These are phyloP conservation scores for Asterophora lycoperdoides DNA, from an alignment of 768 basidiomycete species.

Conservation along the genomic window DNA sequence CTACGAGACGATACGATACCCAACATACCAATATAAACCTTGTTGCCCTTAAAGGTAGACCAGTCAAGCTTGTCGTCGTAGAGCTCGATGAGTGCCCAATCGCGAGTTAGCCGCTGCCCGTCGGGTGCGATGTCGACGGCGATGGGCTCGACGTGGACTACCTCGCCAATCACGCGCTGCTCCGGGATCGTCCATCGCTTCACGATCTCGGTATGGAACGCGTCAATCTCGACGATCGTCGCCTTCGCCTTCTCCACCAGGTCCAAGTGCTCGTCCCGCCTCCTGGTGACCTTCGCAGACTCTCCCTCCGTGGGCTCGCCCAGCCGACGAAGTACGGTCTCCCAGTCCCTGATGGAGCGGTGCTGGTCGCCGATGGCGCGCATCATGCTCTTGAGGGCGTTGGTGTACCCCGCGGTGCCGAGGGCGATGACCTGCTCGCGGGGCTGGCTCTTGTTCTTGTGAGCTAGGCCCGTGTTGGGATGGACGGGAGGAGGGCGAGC, in stretches of 20 bases:
- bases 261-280: conserved; percentile 19
- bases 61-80: conserved; percentile 28
- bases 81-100: conserved; percentile 32
- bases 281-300: conserved; percentile 7
- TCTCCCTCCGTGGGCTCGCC: no score
- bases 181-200: conserved; percentile 17
- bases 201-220: conserved; percentile 24
- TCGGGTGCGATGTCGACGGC: conserved; percentile 17
- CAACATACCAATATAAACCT: conserved; percentile 23
- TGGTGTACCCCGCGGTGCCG: no score
- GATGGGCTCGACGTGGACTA: conserved; percentile 28
- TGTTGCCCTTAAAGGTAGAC: conserved; percentile 31
- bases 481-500: conserved; percentile 26
- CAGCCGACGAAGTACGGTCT: conserved; percentile 18
- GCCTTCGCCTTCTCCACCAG: conserved; percentile 19
- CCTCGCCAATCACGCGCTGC: conserved; percentile 30
- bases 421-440: no score
- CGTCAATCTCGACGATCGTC: conserved; percentile 21
- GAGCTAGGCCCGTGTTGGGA: background rate
- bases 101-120: conserved; percentile 23
- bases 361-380: no score
- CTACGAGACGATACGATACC: conserved; percentile 3
- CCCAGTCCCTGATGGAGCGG: conserved; percentile 19
- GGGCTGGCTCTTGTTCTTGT: no score
- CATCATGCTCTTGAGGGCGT: no score